Conservation (phyloP, 495 filamentous ascomycete species). For the Penicillium lagena region DNA sequence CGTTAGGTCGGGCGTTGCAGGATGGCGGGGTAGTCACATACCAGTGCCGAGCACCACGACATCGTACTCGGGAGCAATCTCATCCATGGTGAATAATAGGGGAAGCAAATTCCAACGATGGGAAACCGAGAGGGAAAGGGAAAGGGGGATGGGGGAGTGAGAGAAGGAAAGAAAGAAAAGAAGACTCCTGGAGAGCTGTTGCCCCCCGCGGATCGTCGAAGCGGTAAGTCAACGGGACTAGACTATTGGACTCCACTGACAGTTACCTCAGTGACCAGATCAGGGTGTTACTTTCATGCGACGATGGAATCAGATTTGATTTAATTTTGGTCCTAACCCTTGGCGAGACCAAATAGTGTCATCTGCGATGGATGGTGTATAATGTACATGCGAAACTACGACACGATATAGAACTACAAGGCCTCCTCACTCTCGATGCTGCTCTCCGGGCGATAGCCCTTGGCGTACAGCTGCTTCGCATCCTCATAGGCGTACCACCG, state of each 20-base stretch:
- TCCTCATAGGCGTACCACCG: slow-evolving; percentile 87
- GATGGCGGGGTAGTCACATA: slow-evolving; percentile 48
- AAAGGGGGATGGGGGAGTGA: slow-evolving; percentile 9
- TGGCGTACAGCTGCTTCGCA: slow-evolving; percentile 62
- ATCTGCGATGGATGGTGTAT: slow-evolving; percentile 1
- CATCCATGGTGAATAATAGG: slow-evolving; percentile 62
- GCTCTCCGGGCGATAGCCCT: slow-evolving; percentile 35
- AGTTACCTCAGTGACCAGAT: slow-evolving; percentile 12
- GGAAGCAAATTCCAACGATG: not conserved
- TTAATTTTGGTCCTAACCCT: too few relatives aligned
- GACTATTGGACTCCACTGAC: slow-evolving; percentile 26
- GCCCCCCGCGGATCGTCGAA: slow-evolving; percentile 28
- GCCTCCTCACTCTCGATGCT: slow-evolving; percentile 11
- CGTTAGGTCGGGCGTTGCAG: slow-evolving; percentile 25
- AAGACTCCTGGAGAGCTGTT: slow-evolving; percentile 12
- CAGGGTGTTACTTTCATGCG: too few relatives aligned
- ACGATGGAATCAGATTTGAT: too few relatives aligned
- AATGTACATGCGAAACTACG: slow-evolving; percentile 1
- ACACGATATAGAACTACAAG: slow-evolving; percentile 1
- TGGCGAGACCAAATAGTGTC: too few relatives aligned
- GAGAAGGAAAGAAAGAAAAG: slow-evolving; percentile 10
- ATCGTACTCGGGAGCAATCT: slow-evolving; percentile 96
- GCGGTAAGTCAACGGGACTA: slow-evolving; percentile 19
- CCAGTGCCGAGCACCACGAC: slow-evolving; percentile 96
- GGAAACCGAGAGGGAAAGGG: slow-evolving; percentile 6